phyloP scores from a whole-genome alignment of 441 rosid species.

The Gossypium lobatum region DNA sequence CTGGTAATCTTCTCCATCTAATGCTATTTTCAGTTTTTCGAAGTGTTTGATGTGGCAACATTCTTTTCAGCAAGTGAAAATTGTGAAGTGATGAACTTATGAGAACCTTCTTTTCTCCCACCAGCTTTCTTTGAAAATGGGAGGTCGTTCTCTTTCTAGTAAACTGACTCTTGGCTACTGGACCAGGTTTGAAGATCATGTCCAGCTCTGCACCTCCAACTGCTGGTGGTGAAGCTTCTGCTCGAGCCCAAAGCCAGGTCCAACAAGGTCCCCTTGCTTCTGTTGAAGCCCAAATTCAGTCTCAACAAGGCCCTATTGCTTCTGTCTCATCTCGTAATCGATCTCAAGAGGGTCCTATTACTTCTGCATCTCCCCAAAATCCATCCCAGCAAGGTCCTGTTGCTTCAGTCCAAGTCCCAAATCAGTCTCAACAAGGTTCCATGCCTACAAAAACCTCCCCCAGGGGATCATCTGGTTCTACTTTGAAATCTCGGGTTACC shows the following conservation, averaged over 20 bases:
- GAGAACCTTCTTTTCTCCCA: not conserved
- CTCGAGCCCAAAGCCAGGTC: conserved; percentile 6
- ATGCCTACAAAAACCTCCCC: conserved; percentile 32
- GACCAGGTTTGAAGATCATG: conserved; percentile 25
- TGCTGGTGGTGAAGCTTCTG: conserved; percentile 32
- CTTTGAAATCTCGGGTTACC: conserved; percentile 40
- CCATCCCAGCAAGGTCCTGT: conserved; percentile 11
- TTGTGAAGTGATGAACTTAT: not conserved
- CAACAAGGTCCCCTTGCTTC: conserved; percentile 9
- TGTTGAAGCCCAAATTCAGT: conserved; percentile 34
- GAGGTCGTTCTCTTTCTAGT: not conserved
- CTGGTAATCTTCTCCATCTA: conserved; percentile 29
- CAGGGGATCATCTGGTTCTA: conserved; percentile 23
- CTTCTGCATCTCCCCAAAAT: not conserved
- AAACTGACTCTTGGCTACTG: conserved; percentile 23
- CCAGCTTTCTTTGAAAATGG: not conserved
- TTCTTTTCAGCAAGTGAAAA: not conserved
- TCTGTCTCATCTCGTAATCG: not conserved
- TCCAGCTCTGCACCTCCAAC: conserved; percentile 22
- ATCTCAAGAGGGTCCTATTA: not conserved
- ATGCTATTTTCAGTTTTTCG: not conserved
- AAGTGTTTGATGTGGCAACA: not conserved
- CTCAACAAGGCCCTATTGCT: conserved; percentile 28
- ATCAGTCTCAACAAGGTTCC: conserved; percentile 3
- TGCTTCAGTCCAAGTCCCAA: conserved; percentile 10